phyloP scores from a whole-genome alignment of 352 stramenopile species.

The Phytophthora ohioensis region DNA sequence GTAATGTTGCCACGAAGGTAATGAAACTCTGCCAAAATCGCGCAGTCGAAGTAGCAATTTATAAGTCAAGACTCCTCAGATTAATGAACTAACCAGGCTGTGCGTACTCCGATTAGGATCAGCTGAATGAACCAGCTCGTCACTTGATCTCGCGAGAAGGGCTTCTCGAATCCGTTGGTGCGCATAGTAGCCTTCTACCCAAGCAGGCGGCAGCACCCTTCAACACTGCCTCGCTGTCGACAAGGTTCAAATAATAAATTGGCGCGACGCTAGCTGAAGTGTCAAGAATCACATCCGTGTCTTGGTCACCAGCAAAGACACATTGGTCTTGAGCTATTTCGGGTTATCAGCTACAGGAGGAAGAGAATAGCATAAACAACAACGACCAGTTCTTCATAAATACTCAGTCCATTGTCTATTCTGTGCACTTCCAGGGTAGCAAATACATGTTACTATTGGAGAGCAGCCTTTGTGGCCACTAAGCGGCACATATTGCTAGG shows the following conservation, averaged over 20 bases:
- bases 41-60: neutral
- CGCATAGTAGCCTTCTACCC: constrained; percentile 40
- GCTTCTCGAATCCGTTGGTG: constrained; percentile 78
- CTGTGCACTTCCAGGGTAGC: neutral
- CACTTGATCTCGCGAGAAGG: constrained; percentile 82
- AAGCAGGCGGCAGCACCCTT: neutral
- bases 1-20: constrained; percentile 61
- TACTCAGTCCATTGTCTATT: constrained; percentile 31
- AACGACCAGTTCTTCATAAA: constrained; percentile 31
- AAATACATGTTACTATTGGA: neutral
- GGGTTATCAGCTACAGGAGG: neutral
- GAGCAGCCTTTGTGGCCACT: neutral
- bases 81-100: neutral
- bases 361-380: constrained; percentile 7
- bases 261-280: neutral
- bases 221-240: neutral
- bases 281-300: neutral
- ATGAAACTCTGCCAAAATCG: constrained; percentile 62
- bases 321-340: constrained; percentile 3
- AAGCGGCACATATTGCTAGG: constrained; percentile 26
- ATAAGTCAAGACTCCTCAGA: neutral
- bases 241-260: constrained; percentile 10
- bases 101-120: constrained; percentile 68
- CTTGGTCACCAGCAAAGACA: neutral
- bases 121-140: constrained; percentile 83